Percentiles rank a stretch among this genome's conserved stretches.
Conservation (phyloP, 495 filamentous ascomycete species). For the Glonium stellatum region DNA sequence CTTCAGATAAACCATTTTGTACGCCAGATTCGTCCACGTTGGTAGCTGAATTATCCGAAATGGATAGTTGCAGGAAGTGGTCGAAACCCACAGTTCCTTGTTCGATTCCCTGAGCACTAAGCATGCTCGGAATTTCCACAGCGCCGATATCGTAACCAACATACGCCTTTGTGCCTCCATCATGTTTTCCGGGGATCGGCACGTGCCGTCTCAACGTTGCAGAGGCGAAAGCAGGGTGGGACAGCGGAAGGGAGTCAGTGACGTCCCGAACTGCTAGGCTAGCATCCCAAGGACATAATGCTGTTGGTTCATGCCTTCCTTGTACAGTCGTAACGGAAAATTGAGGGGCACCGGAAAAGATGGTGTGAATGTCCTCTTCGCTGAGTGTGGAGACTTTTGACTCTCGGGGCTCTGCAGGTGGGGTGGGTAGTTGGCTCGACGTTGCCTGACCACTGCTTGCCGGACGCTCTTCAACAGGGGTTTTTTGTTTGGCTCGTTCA, state of each 20-base stretch:
- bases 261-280: slow-evolving; percentile 54
- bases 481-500: slow-evolving; percentile 6
- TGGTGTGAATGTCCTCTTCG: slow-evolving; percentile 55
- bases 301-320: slow-evolving; percentile 53
- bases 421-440: slow-evolving; percentile 1
- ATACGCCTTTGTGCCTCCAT: slow-evolving; percentile 35
- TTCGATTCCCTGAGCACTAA: slow-evolving; percentile 64
- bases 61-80: slow-evolving; percentile 61
- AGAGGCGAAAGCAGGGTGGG: slow-evolving; percentile 44
- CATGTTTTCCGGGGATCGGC: slow-evolving; percentile 27
- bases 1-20: slow-evolving; percentile 18
- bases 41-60: slow-evolving; percentile 52
- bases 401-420: slow-evolving; percentile 6
- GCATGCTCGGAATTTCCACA: slow-evolving; percentile 64
- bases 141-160: slow-evolving; percentile 49
- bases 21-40: slow-evolving; percentile 28
- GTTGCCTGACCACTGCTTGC: not conserved
- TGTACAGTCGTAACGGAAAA: slow-evolving; percentile 51
- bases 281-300: slow-evolving; percentile 65
- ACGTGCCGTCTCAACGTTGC: slow-evolving; percentile 45
- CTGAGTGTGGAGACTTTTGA: slow-evolving; percentile 35
- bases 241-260: slow-evolving; percentile 47
- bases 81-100: slow-evolving; percentile 69
- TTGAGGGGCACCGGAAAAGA: slow-evolving; percentile 73
- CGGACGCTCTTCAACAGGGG: not conserved